Conservation (phyloP, 345 rosid species). For the Salix caprea region DNA sequence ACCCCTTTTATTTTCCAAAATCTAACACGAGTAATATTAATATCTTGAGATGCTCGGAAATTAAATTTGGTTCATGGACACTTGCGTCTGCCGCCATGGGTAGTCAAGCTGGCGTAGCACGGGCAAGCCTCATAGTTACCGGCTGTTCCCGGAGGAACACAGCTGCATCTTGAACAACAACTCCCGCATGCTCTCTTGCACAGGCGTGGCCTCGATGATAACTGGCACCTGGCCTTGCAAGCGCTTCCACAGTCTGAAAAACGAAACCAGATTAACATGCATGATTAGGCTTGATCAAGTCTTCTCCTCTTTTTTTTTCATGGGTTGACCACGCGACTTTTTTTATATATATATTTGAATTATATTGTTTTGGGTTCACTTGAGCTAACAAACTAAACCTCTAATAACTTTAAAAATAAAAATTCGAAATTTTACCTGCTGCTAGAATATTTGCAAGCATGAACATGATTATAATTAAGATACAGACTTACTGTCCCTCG, state of each 20-base stretch:
- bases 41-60: background rate
- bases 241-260: conserved; percentile 31
- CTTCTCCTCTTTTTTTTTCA: background rate
- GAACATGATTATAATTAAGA: too few relatives aligned
- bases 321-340: too few relatives aligned
- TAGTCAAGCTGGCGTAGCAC: conserved; percentile 64
- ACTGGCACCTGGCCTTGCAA: conserved; percentile 55
- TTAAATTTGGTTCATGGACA: conserved; percentile 45
- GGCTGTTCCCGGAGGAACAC: conserved; percentile 75
- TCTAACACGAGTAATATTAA: background rate
- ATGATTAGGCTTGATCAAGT: background rate
- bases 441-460: too few relatives aligned
- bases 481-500: too few relatives aligned
- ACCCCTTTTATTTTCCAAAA: background rate
- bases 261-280: background rate
- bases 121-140: conserved; percentile 60
- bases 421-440: too few relatives aligned
- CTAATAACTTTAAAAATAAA: too few relatives aligned
- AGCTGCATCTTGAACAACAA: conserved; percentile 66
- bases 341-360: too few relatives aligned
- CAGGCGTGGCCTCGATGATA: conserved; percentile 49
- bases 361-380: too few relatives aligned
- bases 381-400: too few relatives aligned
- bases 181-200: conserved; percentile 77
- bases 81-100: conserved; percentile 71